Percentiles rank a stretch among this genome's conserved stretches.
These are phyloP conservation scores for Gyromitra esculenta DNA, from an alignment of 2,329 filamentous ascomycete species.

Conservation along the genomic window DNA sequence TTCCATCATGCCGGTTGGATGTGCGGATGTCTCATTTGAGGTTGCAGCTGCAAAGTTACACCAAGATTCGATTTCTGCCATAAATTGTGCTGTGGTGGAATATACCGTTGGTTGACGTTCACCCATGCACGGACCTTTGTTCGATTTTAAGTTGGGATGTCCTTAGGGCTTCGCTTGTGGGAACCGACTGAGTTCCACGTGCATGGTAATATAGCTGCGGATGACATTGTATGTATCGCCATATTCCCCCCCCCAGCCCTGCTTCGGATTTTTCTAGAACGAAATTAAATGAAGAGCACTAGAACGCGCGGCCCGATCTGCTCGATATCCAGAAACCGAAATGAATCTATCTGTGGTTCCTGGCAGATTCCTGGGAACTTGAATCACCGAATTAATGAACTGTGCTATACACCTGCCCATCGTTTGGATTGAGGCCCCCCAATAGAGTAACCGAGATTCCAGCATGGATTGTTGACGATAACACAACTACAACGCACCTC, in stretches of 20 bases:
- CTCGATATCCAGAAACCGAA: constrained; percentile 9
- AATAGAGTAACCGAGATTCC: constrained; percentile 14
- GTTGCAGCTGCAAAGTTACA: not conserved
- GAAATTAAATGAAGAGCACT: not conserved
- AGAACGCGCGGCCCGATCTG: constrained; percentile 10
- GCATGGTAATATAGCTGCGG: not conserved
- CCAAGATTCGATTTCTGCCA: not conserved
- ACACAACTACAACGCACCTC: constrained; percentile 13
- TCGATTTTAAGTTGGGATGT: constrained; percentile 6
- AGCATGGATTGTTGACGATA: constrained; percentile 6
- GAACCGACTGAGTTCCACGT: not conserved
- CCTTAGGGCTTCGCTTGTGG: constrained; percentile 4
- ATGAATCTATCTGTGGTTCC: constrained; percentile 14
- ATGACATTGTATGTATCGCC: not conserved
- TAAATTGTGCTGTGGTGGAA: not conserved
- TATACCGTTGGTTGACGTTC: not conserved
- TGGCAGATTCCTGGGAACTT: not conserved
- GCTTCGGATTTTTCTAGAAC: not conserved
- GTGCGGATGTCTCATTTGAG: not conserved
- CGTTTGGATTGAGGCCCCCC: not conserved
- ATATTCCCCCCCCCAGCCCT: not conserved
- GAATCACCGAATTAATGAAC: not conserved
- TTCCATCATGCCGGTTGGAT: not conserved
- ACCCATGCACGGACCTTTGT: not conserved
- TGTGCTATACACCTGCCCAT: not conserved